Percentiles rank a stretch among this genome's conserved stretches.
phyloP scores from a whole-genome alignment of 2,329 filamentous ascomycete genomes.

The Trichoderma sp. region DNA sequence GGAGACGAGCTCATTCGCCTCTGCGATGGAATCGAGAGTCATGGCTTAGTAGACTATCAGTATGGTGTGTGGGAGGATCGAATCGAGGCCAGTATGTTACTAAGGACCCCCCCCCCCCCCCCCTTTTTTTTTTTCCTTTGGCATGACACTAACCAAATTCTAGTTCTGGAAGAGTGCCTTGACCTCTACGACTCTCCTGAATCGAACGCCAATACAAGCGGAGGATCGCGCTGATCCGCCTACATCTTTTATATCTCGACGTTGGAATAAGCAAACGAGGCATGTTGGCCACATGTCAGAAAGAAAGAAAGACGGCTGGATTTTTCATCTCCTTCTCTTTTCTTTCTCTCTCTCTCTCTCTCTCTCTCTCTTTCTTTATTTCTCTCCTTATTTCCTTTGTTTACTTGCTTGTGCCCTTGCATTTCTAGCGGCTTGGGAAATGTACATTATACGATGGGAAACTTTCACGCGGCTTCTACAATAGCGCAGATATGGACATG shows the following conservation, averaged over 20 bases:
- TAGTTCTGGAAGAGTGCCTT: conserved; percentile 45
- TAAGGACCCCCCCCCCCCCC: neutral
- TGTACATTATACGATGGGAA: conserved; percentile 15
- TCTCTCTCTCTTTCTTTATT: neutral
- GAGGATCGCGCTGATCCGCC: conserved; percentile 29
- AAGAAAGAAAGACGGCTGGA: neutral
- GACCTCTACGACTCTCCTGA: conserved; percentile 49
- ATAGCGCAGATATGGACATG: neutral
- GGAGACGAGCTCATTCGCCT: conserved; percentile 78
- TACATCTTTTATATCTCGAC: conserved; percentile 6
- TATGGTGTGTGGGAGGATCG: conserved; percentile 96
- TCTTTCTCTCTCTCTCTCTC: neutral
- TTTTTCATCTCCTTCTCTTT: neutral
- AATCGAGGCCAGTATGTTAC: conserved; percentile 74
- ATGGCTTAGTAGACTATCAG: conserved; percentile 96
- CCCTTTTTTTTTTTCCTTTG: neutral
- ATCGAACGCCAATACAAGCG: conserved; percentile 37
- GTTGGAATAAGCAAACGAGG: neutral
- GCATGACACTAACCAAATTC: neutral
- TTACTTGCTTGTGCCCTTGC: neutral
- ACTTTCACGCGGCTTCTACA: conserved; percentile 6
- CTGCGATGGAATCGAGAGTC: conserved; percentile 83
- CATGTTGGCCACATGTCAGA: neutral
- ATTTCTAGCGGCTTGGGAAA: conserved; percentile 3
- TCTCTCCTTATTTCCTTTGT: neutral